These are phyloP conservation scores for Cryphonectria parasitica DNA, from an alignment of 2,329 filamentous ascomycete species.

Conservation along the genomic window DNA sequence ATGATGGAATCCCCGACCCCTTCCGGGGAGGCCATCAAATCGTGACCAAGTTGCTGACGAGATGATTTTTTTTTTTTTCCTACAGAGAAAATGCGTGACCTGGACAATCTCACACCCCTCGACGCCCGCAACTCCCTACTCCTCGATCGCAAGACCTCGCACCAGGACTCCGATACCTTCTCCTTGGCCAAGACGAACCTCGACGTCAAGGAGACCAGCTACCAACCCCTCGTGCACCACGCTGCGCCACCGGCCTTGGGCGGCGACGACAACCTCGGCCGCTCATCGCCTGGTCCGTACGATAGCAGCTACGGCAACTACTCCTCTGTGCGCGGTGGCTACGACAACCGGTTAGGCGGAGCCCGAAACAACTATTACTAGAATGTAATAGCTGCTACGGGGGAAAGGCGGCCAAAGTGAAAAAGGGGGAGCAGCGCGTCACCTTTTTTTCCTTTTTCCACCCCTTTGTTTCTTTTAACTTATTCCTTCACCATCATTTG, in stretches of 20 bases:
- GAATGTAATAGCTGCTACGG: not conserved
- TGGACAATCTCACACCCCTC: constrained; percentile 83
- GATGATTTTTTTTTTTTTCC: too few relatives aligned
- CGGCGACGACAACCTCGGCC: constrained; percentile 21
- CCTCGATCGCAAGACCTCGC: constrained; percentile 57
- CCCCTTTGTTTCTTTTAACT: not conserved
- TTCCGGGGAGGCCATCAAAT: not conserved
- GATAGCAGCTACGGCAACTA: constrained; percentile 15
- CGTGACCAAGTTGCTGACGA: constrained; percentile 34
- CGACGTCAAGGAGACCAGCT: constrained; percentile 38
- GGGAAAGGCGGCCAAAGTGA: not conserved
- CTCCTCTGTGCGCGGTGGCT: constrained; percentile 17
- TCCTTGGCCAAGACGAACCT: constrained; percentile 45
- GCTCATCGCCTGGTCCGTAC: constrained; percentile 24
- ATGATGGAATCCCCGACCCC: not conserved
- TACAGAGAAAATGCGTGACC: constrained; percentile 75
- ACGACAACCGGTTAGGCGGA: constrained; percentile 19
- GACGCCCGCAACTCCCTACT: constrained; percentile 87
- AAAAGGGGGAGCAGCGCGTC: not conserved
- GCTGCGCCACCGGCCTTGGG: constrained; percentile 44
- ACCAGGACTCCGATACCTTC: constrained; percentile 45
- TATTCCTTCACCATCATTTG: not conserved
- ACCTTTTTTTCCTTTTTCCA: not conserved
- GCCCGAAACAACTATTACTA: constrained; percentile 18
- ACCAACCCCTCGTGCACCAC: constrained; percentile 39